These are phyloP conservation scores for Blastomyces emzantsi DNA, from an alignment of 2,329 filamentous ascomycete species.

Conservation along the genomic window DNA sequence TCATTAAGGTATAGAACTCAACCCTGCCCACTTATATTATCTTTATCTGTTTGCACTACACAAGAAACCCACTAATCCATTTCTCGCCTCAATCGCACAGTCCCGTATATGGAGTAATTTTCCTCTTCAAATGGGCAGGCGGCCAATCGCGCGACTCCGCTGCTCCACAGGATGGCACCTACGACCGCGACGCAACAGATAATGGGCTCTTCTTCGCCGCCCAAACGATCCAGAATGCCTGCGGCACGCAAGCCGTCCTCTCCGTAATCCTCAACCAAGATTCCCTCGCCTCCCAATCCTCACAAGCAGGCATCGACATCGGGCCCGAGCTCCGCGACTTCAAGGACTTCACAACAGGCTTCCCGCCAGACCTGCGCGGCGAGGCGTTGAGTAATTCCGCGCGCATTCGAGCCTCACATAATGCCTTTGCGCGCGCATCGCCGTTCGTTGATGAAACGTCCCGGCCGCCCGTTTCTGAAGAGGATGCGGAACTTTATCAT, in stretches of 20 bases:
- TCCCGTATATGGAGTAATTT: slow-evolving; percentile 90
- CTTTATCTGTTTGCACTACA: background rate
- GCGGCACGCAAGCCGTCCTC: slow-evolving; percentile 89
- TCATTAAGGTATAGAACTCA: slow-evolving; percentile 32
- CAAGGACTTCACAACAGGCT: slow-evolving; percentile 76
- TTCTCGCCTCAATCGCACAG: slow-evolving; percentile 31
- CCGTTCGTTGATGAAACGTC: slow-evolving; percentile 91
- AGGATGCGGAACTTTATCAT: slow-evolving; percentile 82
- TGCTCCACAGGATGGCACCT: slow-evolving; percentile 69
- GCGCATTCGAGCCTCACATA: slow-evolving; percentile 70
- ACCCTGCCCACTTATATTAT: background rate
- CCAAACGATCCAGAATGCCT: slow-evolving; percentile 98
- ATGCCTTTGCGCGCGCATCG: slow-evolving; percentile 77
- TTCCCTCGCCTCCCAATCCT: slow-evolving; percentile 22
- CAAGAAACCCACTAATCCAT: slow-evolving; percentile 2
- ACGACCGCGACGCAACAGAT: slow-evolving; percentile 65
- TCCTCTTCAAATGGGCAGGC: slow-evolving; percentile 79
- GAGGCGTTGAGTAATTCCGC: slow-evolving; percentile 63
- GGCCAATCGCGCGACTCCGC: slow-evolving; percentile 56
- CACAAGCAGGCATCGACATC: slow-evolving; percentile 50
- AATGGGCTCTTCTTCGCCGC: slow-evolving; percentile 78
- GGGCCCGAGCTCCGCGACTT: slow-evolving; percentile 65
- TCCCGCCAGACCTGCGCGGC: slow-evolving; percentile 66
- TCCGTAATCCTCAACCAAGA: slow-evolving; percentile 83
- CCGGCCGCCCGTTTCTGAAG: slow-evolving; percentile 56